Evolutionary conservation across 208 protist genomes (phyloP).

Genomic region (Naegleria gruberi): DNA sequence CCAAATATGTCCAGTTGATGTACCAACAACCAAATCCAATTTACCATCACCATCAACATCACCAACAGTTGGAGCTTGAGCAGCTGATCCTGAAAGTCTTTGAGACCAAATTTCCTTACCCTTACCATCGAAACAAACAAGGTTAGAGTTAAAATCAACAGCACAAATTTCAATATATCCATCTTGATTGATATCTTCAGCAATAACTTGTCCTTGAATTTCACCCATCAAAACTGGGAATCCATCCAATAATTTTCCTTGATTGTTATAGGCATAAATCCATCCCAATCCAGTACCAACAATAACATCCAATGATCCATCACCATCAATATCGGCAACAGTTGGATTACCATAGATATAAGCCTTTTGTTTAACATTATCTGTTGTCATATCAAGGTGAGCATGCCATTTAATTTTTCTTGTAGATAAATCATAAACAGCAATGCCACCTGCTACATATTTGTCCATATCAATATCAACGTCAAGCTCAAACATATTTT

Average conservation of each 20-base stretch:
- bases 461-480: conserved; percentile 49
- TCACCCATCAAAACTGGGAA: conserved; percentile 61
- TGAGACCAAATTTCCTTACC: conserved; percentile 61
- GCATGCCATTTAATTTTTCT: conserved; percentile 65
- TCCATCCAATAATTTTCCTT: conserved; percentile 4
- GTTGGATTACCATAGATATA: conserved; percentile 64
- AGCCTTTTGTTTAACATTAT: conserved; percentile 43
- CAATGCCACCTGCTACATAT: conserved; percentile 70
- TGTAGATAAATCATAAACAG: conserved; percentile 65
- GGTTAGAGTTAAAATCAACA: conserved; percentile 62
- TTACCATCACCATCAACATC: conserved; percentile 74
- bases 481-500: conserved; percentile 38
- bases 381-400: conserved; percentile 65
- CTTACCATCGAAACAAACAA: conserved; percentile 62
- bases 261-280: conserved; percentile 32
- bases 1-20: conserved; percentile 63
- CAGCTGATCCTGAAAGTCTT: conserved; percentile 31
- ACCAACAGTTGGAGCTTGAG: conserved; percentile 61
- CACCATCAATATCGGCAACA: conserved; percentile 62
- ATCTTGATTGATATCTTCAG: conserved; percentile 69
- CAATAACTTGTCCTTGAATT: conserved; percentile 54
- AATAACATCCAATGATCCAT: conserved; percentile 44
- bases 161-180: conserved; percentile 71
- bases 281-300: conserved; percentile 43
- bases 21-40: conserved; percentile 71